Evolutionary conservation across 2,329 filamentous ascomycete genomes (phyloP).

Genomic region (Fusarium dimerum): DNA sequence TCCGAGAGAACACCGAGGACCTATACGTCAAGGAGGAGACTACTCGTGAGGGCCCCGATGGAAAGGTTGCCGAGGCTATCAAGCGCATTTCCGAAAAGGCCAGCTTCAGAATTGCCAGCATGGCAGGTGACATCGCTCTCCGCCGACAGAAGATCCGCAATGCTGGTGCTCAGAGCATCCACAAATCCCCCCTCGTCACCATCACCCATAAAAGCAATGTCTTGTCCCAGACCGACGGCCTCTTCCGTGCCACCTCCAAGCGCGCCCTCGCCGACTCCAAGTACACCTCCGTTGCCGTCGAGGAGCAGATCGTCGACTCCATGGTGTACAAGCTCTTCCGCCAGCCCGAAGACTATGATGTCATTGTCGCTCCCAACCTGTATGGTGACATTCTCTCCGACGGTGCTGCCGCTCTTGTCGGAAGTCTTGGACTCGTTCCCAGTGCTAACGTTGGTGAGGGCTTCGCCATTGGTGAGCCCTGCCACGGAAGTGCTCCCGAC

Average conservation of each 20-base stretch:
- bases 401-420: slow-evolving; percentile 90
- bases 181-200: slow-evolving; percentile 75
- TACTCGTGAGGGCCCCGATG: slow-evolving; percentile 72
- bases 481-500: slow-evolving; percentile 93
- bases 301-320: slow-evolving; percentile 98
- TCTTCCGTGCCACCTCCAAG: slow-evolving; percentile 83
- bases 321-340: slow-evolving; percentile 99
- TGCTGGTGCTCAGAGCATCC: slow-evolving; percentile 57
- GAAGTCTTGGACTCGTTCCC: slow-evolving; percentile 87
- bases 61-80: slow-evolving; percentile 93
- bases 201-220: slow-evolving; percentile 99
- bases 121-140: slow-evolving; percentile 92
- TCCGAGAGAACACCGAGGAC: slow-evolving; percentile 98
- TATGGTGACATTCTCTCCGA: slow-evolving; percentile 98
- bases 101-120: slow-evolving; percentile 81
- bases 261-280: slow-evolving; percentile 66
- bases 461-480: slow-evolving; percentile 97
- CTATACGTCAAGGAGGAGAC: slow-evolving; percentile 97
- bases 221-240: slow-evolving; percentile 90
- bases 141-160: slow-evolving; percentile 80
- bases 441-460: slow-evolving; percentile 92
- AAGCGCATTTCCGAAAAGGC: slow-evolving; percentile 93
- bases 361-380: slow-evolving; percentile 95
- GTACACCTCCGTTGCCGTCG: slow-evolving; percentile 68
- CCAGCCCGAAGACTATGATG: slow-evolving; percentile 91